Base-by-base conservation (phyloP, 345 rosid genomes). In the Rhizophora apiculata region DNA sequence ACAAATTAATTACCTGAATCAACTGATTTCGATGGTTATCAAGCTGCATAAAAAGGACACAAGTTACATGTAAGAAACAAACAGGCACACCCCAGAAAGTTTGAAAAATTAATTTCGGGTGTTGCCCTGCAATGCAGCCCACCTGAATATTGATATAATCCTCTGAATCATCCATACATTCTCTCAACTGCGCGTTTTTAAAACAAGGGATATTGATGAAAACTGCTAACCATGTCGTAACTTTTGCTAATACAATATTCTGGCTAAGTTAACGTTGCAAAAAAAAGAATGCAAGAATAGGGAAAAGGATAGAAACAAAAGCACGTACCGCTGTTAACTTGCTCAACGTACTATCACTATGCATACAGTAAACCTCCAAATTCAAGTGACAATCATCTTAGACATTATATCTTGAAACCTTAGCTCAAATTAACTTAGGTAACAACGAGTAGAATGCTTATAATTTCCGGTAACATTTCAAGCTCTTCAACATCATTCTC, bases 401-500 rank as follows among this genome's bases (percentile, higher is more conserved):
- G 11, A 27, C 57, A 55, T 58, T 21, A 36, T 13, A 31, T 18
- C 27, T 46, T 30, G 3, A 21, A 21, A 30, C 20, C 19, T 62
- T 67, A 5, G 8, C 15, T 69, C 56, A 30, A 18, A 48, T 63
- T 62, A 61, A 72, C 8, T 37, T 18, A 9, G 55, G 9, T 65
- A 43, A 63, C 30, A 64, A 48, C n/a, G 57, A 72, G 64, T 39
- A 64, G 59, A 67, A n/a, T 39, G 29, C 31, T 22, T 24, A 32
- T 26, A 76, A 90, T 97, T 97, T 95, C 99, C 22, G 92, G 86
- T 65, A 95, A 82, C 99, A 95, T 92, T 85, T 95, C 99, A 78
- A 95, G 96, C 85, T 87, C 99, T 82, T 95, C 98, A 60, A 95
- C 99, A 79, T 95, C 98, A 78, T 90, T 86, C 80, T 92, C 98